phyloP scores from a whole-genome alignment of 2,329 filamentous ascomycete genomes.

The Penicillium sclerotiorum region DNA sequence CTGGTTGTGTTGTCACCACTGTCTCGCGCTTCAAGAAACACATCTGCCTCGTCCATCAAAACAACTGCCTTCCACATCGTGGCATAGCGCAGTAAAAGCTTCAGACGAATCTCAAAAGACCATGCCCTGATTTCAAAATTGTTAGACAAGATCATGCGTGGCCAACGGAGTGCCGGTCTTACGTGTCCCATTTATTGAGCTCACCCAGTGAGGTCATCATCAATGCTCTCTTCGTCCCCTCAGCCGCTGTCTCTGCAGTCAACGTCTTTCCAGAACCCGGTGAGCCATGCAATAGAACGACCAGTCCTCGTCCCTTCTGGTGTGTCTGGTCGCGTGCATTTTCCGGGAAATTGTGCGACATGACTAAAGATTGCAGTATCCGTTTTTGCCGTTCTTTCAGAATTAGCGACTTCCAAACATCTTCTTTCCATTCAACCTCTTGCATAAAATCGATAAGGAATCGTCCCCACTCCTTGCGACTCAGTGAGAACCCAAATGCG shows the following conservation, averaged over 20 bases:
- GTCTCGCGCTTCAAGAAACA: constrained; percentile 8
- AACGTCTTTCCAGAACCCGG: constrained; percentile 9
- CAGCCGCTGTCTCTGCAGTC: constrained; percentile 2
- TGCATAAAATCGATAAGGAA: constrained; percentile 1
- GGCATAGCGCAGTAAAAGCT: constrained; percentile 3
- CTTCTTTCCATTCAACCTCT: constrained; percentile 1
- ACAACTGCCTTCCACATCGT: constrained; percentile 9
- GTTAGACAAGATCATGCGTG: background rate
- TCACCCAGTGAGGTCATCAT: constrained; percentile 6
- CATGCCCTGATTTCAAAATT: background rate
- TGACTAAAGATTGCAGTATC: constrained; percentile 3
- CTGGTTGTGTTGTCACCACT: background rate
- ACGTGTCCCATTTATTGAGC: constrained; percentile 2
- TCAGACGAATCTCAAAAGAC: background rate
- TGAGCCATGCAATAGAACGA: constrained; percentile 4
- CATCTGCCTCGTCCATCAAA: constrained; percentile 8
- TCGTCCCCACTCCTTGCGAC: constrained; percentile 4
- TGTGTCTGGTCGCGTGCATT: constrained; percentile 4
- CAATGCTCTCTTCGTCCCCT: background rate
- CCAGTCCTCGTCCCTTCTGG: constrained; percentile 7
- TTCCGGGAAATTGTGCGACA: constrained; percentile 1
- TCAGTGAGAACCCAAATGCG: constrained; percentile 5
- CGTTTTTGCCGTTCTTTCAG: constrained; percentile 1
- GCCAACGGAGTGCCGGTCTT: background rate
- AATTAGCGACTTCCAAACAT: constrained; percentile 6